Evolutionary conservation across 352 stramenopile species (phyloP).

Genomic region (Globisporangium uncinulatum): DNA sequence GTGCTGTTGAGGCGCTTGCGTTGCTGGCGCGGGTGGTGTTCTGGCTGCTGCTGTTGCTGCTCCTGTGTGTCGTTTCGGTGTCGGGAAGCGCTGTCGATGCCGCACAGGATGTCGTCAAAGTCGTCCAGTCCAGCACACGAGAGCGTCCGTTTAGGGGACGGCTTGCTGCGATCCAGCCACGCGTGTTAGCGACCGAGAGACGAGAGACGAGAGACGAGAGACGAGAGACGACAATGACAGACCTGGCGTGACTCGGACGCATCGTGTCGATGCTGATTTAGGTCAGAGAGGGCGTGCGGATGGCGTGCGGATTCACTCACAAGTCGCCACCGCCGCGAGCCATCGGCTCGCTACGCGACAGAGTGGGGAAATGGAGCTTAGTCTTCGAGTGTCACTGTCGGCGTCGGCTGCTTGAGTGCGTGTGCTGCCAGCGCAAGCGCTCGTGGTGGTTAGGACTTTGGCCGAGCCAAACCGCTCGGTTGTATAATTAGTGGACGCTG

Average conservation of each 20-base stretch:
- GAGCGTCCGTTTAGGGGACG: conserved; percentile 53
- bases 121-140: conserved; percentile 54
- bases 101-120: conserved; percentile 33
- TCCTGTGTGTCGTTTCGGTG: not conserved
- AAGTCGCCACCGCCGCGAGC: not conserved
- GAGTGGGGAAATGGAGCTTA: no score
- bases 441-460: no score
- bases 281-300: not conserved
- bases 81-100: conserved; percentile 10
- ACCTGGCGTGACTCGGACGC: no score
- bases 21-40: conserved; percentile 10
- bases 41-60: conserved; percentile 9
- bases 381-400: no score
- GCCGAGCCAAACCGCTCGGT: no score
- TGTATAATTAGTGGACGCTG: not conserved
- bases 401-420: no score
- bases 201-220: not conserved
- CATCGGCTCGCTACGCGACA: no score
- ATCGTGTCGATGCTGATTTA: no score
- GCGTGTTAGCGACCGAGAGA: not conserved
- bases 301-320: not conserved
- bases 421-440: no score
- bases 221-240: not conserved
- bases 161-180: conserved; percentile 17
- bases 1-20: conserved; percentile 59